Evolutionary conservation across 805 yeast species (phyloP), one percentile per base, ranked within the genome.

Genomic region (Wickerhamiella siamensis): DNA sequence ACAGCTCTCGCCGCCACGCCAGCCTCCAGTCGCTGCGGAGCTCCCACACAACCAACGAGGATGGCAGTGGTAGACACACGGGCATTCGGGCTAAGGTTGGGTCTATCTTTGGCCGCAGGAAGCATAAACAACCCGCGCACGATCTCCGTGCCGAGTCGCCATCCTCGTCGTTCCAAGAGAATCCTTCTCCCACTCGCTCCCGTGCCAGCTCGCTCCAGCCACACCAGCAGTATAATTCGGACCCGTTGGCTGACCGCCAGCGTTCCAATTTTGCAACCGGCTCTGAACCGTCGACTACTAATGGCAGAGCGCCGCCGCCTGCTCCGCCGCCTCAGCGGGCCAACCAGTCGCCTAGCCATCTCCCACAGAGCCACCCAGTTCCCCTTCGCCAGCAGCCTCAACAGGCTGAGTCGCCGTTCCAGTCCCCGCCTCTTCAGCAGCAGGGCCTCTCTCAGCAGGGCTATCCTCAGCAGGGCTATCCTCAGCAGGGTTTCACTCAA

Each of bases 91-190:
- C 63, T 24, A 54, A 55, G 42, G 61, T 61, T 8, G 64, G 64
- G 34, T 59, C 64, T 14, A 56, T 61, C 32, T 60, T 61, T 49
- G 51, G 64, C 31, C 48, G 55, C 39, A 47, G 51, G 31, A 56
- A 51, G 51, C 47, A 50, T 43, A 46, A 43, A 45, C 41, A 35
- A 43, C 12, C 42, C 22, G 32, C 43, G 40, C 40, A 43, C 39
- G 43, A 31, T n/a, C 42, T 43, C 15, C 38, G 45, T n/a, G 52
- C 49, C 26, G 46, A 48, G 32, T 41, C 41, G 21, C 36, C 31
- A 9, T 12, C 9, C 31, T 36, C 43, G 22, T 34, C 38, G 22
- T 38, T 24, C 29, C 29, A 24, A 12, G 29, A 24, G 29, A 12
- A 12, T 12, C 29, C 29, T 12, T 6, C 6, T 8, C 29, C 29